Conservation (phyloP, 331 rosid genomes). For the Ulmus americana region DNA sequence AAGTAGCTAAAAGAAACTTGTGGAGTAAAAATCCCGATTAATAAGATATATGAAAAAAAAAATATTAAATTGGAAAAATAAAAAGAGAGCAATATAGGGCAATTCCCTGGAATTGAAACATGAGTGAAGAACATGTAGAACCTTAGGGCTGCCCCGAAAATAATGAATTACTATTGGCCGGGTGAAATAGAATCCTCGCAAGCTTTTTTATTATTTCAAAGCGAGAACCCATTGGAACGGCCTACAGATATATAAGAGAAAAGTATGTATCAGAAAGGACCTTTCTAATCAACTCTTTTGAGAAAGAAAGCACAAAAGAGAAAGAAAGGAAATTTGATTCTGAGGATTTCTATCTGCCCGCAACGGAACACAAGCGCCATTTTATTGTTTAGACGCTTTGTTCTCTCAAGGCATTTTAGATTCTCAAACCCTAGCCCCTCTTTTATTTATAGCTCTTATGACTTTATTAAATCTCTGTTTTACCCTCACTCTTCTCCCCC, state of each 20-base stretch:
- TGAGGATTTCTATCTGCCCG: slow-evolving; percentile 44
- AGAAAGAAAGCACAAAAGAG: not conserved
- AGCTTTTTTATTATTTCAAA: not conserved
- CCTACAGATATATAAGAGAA: not conserved
- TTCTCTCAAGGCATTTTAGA: slow-evolving; percentile 53
- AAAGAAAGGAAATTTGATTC: not conserved
- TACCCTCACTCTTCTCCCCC: not conserved
- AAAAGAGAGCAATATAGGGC: slow-evolving; percentile 34
- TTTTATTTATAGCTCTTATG: not conserved
- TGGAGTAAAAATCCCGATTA: no score
- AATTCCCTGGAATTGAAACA: slow-evolving; percentile 34
- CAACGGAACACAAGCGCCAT: slow-evolving; percentile 63
- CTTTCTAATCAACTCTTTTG: slow-evolving; percentile 12
- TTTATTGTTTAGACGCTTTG: slow-evolving; percentile 25
- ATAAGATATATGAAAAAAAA: no score
- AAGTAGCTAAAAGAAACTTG: no score
- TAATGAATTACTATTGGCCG: slow-evolving; percentile 39
- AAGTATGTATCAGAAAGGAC: slow-evolving; percentile 21
- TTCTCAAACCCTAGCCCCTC: not conserved
- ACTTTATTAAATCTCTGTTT: not conserved
- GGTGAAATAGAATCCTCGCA: slow-evolving; percentile 64
- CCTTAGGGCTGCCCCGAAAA: slow-evolving; percentile 33
- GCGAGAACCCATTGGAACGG: slow-evolving; percentile 67
- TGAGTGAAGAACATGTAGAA: slow-evolving; percentile 26
- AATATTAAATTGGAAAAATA: no score